phyloP scores from a whole-genome alignment of 306 rosid species.

The Castanea mollissima region DNA sequence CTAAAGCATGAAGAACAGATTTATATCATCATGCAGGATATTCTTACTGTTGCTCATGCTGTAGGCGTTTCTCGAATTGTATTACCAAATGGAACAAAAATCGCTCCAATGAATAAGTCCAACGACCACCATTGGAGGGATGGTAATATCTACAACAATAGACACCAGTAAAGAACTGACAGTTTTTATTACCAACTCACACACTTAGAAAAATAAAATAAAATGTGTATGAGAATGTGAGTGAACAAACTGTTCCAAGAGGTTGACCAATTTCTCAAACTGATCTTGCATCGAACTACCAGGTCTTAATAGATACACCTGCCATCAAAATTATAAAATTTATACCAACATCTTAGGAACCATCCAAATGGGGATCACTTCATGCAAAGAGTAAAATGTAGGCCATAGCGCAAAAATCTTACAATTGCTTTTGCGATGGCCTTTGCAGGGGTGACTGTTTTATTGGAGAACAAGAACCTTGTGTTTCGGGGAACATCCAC shows the following conservation, averaged over 20 bases:
- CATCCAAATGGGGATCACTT: slow-evolving; percentile 1
- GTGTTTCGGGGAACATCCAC: slow-evolving; percentile 94
- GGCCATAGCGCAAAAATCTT: slow-evolving; percentile 39
- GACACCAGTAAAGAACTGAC: slow-evolving; percentile 10
- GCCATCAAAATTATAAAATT: slow-evolving; percentile 38
- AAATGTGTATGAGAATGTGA: slow-evolving; percentile 30
- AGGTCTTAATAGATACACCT: slow-evolving; percentile 86
- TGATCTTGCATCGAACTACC: slow-evolving; percentile 66
- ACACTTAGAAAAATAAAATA: slow-evolving; percentile 2
- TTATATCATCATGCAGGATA: slow-evolving; percentile 14
- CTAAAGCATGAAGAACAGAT: slow-evolving; percentile 19
- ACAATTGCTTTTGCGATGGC: slow-evolving; percentile 91
- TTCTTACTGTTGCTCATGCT: slow-evolving; percentile 78
- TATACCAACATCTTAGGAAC: slow-evolving; percentile 22
- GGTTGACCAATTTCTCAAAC: slow-evolving; percentile 94
- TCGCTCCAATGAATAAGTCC: slow-evolving; percentile 89
- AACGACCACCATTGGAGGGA: slow-evolving; percentile 99
- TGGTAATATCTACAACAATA: slow-evolving; percentile 78
- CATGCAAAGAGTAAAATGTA: slow-evolving; percentile 17
- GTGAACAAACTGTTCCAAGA: slow-evolving; percentile 95
- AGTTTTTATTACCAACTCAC: slow-evolving; percentile 17
- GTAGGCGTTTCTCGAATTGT: slow-evolving; percentile 89
- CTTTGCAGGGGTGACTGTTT: slow-evolving; percentile 80
- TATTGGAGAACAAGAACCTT: slow-evolving; percentile 91
- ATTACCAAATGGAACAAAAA: slow-evolving; percentile 80